Conservation (phyloP, 768 basidiomycete genomes). For the Leccinum variicolor region DNA sequence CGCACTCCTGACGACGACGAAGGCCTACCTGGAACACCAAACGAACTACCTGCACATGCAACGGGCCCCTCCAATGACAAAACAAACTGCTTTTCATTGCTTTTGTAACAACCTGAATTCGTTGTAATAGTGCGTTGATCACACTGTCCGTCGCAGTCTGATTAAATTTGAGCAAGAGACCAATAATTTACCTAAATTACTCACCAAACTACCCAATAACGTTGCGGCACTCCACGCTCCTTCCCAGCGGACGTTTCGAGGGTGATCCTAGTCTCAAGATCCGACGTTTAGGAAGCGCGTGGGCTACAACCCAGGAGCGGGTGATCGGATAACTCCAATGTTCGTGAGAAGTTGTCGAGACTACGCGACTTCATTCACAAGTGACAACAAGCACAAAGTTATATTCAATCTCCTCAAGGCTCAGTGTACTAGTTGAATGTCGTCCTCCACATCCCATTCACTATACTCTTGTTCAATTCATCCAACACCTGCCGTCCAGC, state of each 20-base stretch:
- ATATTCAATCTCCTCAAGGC: too few relatives aligned
- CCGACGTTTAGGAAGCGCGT: too few relatives aligned
- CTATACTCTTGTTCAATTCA: background rate
- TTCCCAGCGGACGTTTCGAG: too few relatives aligned
- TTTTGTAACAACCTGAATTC: background rate
- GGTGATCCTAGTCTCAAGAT: too few relatives aligned
- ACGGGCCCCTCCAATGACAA: background rate
- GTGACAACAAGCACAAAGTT: too few relatives aligned
- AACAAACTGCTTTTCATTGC: background rate
- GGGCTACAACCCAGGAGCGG: too few relatives aligned
- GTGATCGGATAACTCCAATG: too few relatives aligned
- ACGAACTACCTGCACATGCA: background rate
- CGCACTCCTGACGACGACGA: background rate
- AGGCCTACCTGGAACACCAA: background rate
- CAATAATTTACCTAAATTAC: background rate
- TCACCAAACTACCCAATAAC: background rate
- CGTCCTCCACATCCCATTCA: background rate
- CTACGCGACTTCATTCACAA: too few relatives aligned
- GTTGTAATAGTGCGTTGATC: conserved; percentile 24
- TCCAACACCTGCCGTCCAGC: background rate
- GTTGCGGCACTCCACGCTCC: too few relatives aligned
- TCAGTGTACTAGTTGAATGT: too few relatives aligned
- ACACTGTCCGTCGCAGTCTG: conserved; percentile 36
- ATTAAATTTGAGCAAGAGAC: background rate
- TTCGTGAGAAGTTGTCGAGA: too few relatives aligned